Evolutionary conservation across 768 basidiomycete species (phyloP).

Genomic region (Leucocoprinus leucothites): DNA sequence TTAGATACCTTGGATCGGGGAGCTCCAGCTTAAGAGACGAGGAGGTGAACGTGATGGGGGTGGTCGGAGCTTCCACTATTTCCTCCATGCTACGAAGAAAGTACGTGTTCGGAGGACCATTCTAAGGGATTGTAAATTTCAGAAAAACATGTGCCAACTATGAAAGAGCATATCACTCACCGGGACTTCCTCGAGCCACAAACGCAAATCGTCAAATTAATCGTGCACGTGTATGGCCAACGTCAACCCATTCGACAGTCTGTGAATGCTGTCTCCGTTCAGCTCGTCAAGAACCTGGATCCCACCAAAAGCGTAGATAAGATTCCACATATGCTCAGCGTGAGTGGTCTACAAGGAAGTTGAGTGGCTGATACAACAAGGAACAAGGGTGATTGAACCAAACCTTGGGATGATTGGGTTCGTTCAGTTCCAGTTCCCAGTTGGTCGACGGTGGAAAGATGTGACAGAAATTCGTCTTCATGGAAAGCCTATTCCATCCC

Average conservation of each 20-base stretch:
- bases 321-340: background rate
- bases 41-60: conserved; percentile 14
- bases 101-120: no score
- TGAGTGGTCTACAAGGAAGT: no score
- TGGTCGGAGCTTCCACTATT: no score
- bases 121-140: no score
- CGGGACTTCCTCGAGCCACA: conserved; percentile 14
- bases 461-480: background rate
- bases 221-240: background rate
- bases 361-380: no score
- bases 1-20: conserved; percentile 15
- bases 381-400: background rate
- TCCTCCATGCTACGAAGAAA: conserved; percentile 1
- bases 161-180: background rate
- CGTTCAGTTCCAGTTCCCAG: background rate
- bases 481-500: no score
- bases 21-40: background rate
- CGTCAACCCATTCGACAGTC: conserved; percentile 13
- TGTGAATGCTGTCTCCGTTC: conserved; percentile 4
- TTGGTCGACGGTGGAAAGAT: background rate
- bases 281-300: conserved; percentile 12
- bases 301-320: conserved; percentile 7
- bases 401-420: background rate
- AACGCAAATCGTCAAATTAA: conserved; percentile 2
- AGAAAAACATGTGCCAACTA: no score